These are phyloP conservation scores for Nicotiana undulata DNA, from an alignment of 257 asterid genomes.

Conservation along the genomic window DNA sequence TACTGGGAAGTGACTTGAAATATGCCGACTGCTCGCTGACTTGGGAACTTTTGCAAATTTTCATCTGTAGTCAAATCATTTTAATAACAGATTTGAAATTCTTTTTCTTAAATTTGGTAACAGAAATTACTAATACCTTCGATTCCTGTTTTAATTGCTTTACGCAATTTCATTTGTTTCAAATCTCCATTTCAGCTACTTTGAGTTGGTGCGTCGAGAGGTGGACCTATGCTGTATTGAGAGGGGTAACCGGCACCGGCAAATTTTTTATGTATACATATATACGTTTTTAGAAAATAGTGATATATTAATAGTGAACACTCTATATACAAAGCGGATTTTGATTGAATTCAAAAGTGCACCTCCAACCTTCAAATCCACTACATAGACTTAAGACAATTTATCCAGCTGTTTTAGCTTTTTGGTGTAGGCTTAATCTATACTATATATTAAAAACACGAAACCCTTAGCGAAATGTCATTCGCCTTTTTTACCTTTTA, in stretches of 20 bases:
- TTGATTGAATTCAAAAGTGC: too few species aligned
- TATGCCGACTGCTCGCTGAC: neutral
- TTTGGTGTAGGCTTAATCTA: neutral
- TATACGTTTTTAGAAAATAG: too few species aligned
- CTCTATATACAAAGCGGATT: too few species aligned
- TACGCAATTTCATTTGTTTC: slow-evolving; percentile 2
- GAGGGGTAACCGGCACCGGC: too few species aligned
- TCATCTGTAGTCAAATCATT: neutral
- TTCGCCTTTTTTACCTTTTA: too few species aligned
- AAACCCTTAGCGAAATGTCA: too few species aligned
- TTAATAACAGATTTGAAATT: neutral
- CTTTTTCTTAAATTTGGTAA: neutral
- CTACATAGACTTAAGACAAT: neutral
- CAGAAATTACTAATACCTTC: neutral
- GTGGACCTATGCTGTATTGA: too few species aligned
- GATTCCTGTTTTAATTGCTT: slow-evolving; percentile 8
- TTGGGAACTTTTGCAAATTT: neutral
- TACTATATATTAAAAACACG: too few species aligned
- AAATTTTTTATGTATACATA: too few species aligned
- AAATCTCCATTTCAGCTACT: slow-evolving; percentile 21
- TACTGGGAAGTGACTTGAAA: neutral
- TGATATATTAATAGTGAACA: too few species aligned
- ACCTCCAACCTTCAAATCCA: too few species aligned
- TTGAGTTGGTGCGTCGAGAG: slow-evolving; percentile 20
- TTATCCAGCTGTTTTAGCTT: neutral